These are phyloP conservation scores for Trichoderma parareesei DNA, from an alignment of 495 filamentous ascomycete genomes.

Conservation along the genomic window DNA sequence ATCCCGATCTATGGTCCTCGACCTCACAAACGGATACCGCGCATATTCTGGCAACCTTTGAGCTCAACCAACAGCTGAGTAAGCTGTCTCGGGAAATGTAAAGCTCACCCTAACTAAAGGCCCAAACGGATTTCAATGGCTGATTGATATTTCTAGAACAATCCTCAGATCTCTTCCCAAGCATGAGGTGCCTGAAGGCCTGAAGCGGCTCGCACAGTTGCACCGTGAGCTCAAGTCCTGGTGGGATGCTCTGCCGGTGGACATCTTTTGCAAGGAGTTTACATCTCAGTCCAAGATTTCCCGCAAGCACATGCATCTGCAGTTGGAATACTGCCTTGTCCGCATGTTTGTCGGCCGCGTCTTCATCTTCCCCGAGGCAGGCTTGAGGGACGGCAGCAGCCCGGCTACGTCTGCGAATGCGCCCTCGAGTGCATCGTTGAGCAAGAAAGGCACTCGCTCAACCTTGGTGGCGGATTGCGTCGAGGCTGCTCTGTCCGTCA, in stretches of 20 bases:
- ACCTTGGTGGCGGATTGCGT: slow-evolving; percentile 41
- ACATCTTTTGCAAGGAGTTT: slow-evolving; percentile 34
- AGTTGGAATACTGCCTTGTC: slow-evolving; percentile 42
- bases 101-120: not conserved
- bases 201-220: slow-evolving; percentile 35
- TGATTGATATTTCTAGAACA: not conserved
- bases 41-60: slow-evolving; percentile 41
- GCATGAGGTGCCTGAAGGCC: slow-evolving; percentile 22
- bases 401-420: slow-evolving; percentile 20
- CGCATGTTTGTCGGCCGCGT: slow-evolving; percentile 42
- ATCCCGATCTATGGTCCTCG: slow-evolving; percentile 22
- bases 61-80: slow-evolving; percentile 37
- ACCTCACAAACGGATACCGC: slow-evolving; percentile 28
- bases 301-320: slow-evolving; percentile 41
- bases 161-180: slow-evolving; percentile 5
- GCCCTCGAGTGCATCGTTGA: slow-evolving; percentile 27
- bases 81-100: slow-evolving; percentile 40
- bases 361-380: slow-evolving; percentile 35
- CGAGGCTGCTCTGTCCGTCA: slow-evolving; percentile 42
- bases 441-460: slow-evolving; percentile 31
- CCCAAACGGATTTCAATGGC: not conserved
- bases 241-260: slow-evolving; percentile 42
- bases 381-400: slow-evolving; percentile 24
- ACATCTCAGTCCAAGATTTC: slow-evolving; percentile 27
- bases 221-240: slow-evolving; percentile 39